Percentiles rank a stretch among this genome's conserved stretches.
Conservation (phyloP, 305 asterid species). For the Galium porrigens region DNA sequence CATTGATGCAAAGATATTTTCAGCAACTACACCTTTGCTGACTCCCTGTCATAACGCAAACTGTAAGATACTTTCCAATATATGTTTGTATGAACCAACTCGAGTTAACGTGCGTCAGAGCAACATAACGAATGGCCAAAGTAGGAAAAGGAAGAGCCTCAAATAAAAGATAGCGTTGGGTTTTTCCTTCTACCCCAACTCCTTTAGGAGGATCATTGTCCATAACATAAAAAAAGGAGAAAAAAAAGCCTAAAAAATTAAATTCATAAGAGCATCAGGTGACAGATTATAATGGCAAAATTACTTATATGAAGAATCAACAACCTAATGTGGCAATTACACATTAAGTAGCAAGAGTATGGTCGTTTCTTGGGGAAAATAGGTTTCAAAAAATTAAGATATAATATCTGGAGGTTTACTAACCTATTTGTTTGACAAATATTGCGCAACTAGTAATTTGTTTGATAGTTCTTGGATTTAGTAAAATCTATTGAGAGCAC, state of each 20-base stretch:
- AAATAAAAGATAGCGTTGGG: background rate
- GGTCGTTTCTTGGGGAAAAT: background rate
- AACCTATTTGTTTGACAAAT: background rate
- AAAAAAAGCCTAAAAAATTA: background rate
- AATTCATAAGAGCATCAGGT: background rate
- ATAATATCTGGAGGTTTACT: background rate
- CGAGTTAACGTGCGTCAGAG: background rate
- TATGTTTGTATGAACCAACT: background rate
- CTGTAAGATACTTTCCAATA: background rate
- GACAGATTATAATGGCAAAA: background rate
- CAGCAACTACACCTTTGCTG: conserved; percentile 37
- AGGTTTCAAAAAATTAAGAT: background rate
- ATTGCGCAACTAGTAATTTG: background rate
- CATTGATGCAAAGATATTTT: conserved; percentile 27
- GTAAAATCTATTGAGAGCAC: background rate
- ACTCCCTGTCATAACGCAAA: conserved; percentile 22
- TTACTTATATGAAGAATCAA: background rate
- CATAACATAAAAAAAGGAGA: background rate
- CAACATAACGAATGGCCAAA: background rate
- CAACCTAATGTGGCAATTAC: background rate
- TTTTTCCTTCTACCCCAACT: background rate
- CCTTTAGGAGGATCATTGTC: background rate
- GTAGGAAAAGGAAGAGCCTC: background rate
- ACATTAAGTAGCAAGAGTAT: background rate
- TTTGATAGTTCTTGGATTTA: background rate